phyloP scores from a whole-genome alignment of 208 protist genomes.

The Leishmania arabica region DNA sequence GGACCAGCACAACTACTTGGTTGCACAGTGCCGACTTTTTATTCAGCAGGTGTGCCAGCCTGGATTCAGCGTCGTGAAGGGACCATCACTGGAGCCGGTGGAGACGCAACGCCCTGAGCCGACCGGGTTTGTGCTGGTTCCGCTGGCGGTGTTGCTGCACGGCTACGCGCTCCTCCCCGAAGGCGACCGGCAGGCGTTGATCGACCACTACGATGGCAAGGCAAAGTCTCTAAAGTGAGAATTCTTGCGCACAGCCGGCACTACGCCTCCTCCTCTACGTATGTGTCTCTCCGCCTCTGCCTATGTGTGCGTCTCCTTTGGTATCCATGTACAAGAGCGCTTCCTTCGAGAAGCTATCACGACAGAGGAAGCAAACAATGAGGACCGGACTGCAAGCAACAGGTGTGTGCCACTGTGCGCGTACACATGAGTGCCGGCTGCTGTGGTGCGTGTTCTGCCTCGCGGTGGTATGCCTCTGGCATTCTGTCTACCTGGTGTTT shows the following conservation, averaged over 20 bases:
- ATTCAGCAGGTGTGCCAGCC: slow-evolving; percentile 81
- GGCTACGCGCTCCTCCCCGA: slow-evolving; percentile 78
- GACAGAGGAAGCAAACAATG: background rate
- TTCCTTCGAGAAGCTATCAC: background rate
- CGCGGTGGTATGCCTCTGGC: background rate
- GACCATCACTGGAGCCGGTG: slow-evolving; percentile 70
- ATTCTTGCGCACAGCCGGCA: background rate
- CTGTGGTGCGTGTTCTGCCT: background rate
- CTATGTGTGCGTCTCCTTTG: background rate
- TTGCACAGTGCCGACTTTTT: slow-evolving; percentile 78
- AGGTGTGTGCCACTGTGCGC: background rate
- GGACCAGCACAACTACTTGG: slow-evolving; percentile 44
- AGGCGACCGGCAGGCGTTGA: slow-evolving; percentile 61
- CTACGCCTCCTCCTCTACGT: background rate
- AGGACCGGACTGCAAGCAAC: background rate
- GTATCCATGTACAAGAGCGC: background rate
- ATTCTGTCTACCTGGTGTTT: background rate
- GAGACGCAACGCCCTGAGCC: slow-evolving; percentile 64
- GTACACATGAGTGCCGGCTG: background rate
- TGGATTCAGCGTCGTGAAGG: slow-evolving; percentile 85
- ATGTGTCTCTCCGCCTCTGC: background rate
- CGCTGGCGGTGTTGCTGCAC: slow-evolving; percentile 72
- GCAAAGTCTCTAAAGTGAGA: slow-evolving; percentile 10
- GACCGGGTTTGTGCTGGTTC: slow-evolving; percentile 83
- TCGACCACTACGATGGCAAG: slow-evolving; percentile 64